phyloP scores from a whole-genome alignment of 345 rosid genomes.

The Pugionium dolabratum region DNA sequence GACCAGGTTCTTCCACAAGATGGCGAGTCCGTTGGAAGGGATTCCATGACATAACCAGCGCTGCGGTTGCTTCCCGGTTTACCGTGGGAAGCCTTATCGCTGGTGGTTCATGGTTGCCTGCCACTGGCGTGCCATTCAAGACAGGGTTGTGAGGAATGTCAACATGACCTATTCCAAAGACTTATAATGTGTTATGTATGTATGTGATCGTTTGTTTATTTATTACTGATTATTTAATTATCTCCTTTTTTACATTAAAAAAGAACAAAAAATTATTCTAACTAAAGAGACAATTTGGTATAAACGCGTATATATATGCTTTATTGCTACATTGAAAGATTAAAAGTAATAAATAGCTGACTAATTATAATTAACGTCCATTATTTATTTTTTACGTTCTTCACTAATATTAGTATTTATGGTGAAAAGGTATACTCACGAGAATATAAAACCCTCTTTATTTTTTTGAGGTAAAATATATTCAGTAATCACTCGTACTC shows the following conservation, averaged over 20 bases:
- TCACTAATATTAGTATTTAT: too few relatives aligned
- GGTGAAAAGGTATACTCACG: too few relatives aligned
- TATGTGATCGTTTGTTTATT: slow-evolving; percentile 22
- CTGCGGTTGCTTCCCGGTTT: slow-evolving; percentile 64
- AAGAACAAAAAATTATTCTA: neutral
- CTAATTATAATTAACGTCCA: too few relatives aligned
- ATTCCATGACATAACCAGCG: slow-evolving; percentile 57
- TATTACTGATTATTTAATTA: slow-evolving; percentile 29
- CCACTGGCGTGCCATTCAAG: slow-evolving; percentile 67
- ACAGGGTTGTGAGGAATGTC: slow-evolving; percentile 53
- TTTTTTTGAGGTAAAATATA: too few relatives aligned
- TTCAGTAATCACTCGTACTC: too few relatives aligned
- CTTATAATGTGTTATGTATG: slow-evolving; percentile 23
- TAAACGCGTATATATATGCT: neutral
- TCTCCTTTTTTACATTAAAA: too few relatives aligned
- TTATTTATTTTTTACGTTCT: too few relatives aligned
- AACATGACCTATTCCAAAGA: neutral
- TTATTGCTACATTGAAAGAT: neutral
- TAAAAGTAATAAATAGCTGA: too few relatives aligned
- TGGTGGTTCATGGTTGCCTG: slow-evolving; percentile 75
- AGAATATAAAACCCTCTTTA: too few relatives aligned
- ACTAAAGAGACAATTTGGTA: neutral
- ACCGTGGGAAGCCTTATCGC: slow-evolving; percentile 67
- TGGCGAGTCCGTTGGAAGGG: slow-evolving; percentile 77
- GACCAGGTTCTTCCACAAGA: slow-evolving; percentile 63